phyloP scores from a whole-genome alignment of 2,329 filamentous ascomycete genomes.

The Monilinia fructicola region DNA sequence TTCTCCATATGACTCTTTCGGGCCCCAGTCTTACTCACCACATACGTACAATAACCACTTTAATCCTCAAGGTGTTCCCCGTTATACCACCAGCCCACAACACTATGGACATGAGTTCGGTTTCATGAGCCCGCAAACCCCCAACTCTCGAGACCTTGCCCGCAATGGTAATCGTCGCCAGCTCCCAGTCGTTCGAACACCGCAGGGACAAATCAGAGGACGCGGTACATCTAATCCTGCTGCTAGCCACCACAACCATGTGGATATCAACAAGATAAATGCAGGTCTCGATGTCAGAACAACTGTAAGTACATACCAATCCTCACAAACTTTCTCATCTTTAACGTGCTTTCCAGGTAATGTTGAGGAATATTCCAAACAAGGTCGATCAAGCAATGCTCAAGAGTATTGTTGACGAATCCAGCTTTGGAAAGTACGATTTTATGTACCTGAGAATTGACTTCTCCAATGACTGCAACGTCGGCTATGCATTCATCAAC shows the following conservation, averaged over 20 bases:
- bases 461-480: conserved; percentile 81
- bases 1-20: conserved; percentile 7
- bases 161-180: conserved; percentile 38
- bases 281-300: conserved; percentile 72
- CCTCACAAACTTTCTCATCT: conserved; percentile 13
- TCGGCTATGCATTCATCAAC: conserved; percentile 97
- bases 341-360: conserved; percentile 58
- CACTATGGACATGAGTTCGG: conserved; percentile 18
- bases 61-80: conserved; percentile 5
- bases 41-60: conserved; percentile 7
- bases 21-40: conserved; percentile 1
- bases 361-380: conserved; percentile 94
- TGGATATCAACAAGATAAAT: conserved; percentile 59
- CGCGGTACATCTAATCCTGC: conserved; percentile 44
- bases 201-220: conserved; percentile 42
- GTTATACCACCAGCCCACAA: conserved; percentile 11
- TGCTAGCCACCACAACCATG: conserved; percentile 58
- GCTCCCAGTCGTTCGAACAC: conserved; percentile 43
- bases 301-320: conserved; percentile 54
- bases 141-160: conserved; percentile 22
- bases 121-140: conserved; percentile 23
- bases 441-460: conserved; percentile 95
- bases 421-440: conserved; percentile 80
- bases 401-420: conserved; percentile 76
- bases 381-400: conserved; percentile 77